These are phyloP conservation scores for Penicillium herquei DNA, from an alignment of 495 filamentous ascomycete species.

Conservation along the genomic window DNA sequence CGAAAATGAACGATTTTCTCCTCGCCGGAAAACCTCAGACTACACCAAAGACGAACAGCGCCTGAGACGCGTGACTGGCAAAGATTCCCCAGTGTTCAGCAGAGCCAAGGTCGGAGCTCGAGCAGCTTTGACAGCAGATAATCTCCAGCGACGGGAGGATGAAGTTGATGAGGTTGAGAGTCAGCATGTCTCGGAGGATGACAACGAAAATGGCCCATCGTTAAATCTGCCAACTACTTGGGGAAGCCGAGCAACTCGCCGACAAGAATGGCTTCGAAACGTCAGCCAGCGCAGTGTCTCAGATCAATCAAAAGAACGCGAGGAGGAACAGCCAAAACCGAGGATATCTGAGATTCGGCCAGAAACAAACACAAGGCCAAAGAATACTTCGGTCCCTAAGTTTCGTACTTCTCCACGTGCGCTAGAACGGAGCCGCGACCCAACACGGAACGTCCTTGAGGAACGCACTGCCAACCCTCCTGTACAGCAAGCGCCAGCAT, in stretches of 20 bases:
- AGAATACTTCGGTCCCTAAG: conserved; percentile 15
- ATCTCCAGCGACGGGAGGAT: conserved; percentile 40
- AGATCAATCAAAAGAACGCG: conserved; percentile 22
- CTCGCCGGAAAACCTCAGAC: conserved; percentile 34
- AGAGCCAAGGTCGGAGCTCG: conserved; percentile 37
- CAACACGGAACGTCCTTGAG: conserved; percentile 16
- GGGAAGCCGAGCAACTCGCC: conserved; percentile 53
- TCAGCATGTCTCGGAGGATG: conserved; percentile 10
- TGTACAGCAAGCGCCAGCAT: no score
- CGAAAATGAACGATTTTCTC: conserved; percentile 29
- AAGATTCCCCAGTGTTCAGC: conserved; percentile 46
- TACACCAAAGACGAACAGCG: conserved; percentile 46
- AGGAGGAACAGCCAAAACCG: background rate
- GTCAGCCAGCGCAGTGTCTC: conserved; percentile 27
- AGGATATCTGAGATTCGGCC: conserved; percentile 8
- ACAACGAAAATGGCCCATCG: conserved; percentile 41
- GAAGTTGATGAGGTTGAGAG: conserved; percentile 27
- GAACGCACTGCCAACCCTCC: conserved; percentile 21
- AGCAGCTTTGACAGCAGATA: conserved; percentile 41
- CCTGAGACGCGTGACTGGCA: conserved; percentile 42
- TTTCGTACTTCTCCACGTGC: conserved; percentile 22
- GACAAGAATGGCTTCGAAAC: conserved; percentile 54
- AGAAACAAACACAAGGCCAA: conserved; percentile 8
- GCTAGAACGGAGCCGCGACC: conserved; percentile 11
- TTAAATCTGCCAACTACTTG: conserved; percentile 57